Percentiles rank a stretch among this genome's conserved stretches.
Conservation (phyloP, 192 early-diverging fungal genomes). For the Coemansia sp. region DNA sequence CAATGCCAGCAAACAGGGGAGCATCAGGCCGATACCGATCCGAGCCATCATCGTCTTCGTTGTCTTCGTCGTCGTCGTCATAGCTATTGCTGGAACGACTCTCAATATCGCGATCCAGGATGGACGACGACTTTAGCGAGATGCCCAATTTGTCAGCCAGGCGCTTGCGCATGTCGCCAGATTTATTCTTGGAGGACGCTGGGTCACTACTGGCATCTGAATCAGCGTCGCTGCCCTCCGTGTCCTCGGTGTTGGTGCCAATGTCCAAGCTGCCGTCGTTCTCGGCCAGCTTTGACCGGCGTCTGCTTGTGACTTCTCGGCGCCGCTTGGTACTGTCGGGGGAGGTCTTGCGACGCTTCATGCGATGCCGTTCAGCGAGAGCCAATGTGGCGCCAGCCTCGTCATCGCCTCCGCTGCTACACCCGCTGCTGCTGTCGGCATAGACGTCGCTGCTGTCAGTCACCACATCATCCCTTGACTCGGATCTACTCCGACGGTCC, state of each 20-base stretch:
- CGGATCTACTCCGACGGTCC: background rate
- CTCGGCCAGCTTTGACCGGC: slow-evolving; percentile 11
- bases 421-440: slow-evolving; percentile 16
- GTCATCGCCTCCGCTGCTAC: slow-evolving; percentile 28
- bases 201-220: slow-evolving; percentile 2
- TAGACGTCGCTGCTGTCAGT: slow-evolving; percentile 31
- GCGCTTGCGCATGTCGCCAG: background rate
- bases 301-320: background rate
- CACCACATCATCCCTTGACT: slow-evolving; percentile 2
- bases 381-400: slow-evolving; percentile 1
- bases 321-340: slow-evolving; percentile 6
- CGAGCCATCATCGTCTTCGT: background rate
- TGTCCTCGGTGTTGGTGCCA: slow-evolving; percentile 15
- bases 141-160: slow-evolving; percentile 11
- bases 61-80: slow-evolving; percentile 10
- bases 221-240: slow-evolving; percentile 13
- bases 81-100: slow-evolving; percentile 14
- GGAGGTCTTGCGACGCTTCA: slow-evolving; percentile 26
- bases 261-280: slow-evolving; percentile 41
- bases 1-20: slow-evolving; percentile 24
- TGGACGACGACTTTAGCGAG: slow-evolving; percentile 4
- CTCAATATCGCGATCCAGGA: slow-evolving; percentile 1
- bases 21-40: background rate
- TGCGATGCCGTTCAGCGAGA: slow-evolving; percentile 10
- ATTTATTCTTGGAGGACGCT: background rate